A percentile compares a stretch with the other conserved stretches of the same genome.
phyloP scores from a whole-genome alignment of 2,329 filamentous ascomycete species.

The Pyricularia pennisetigena region DNA sequence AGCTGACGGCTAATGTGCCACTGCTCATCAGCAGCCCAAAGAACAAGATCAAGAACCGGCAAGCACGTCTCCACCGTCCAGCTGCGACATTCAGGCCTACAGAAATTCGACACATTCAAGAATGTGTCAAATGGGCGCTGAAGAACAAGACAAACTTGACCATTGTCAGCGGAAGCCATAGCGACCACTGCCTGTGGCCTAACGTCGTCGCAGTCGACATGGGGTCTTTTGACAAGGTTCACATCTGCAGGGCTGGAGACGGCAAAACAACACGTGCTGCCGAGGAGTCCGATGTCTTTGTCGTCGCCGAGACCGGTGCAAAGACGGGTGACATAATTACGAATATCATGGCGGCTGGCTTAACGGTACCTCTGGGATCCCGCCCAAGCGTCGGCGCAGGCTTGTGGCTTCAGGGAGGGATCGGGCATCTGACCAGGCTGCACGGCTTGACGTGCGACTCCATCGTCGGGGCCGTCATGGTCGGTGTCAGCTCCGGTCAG shows the following conservation, averaged over 20 bases:
- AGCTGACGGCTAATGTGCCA: conserved; percentile 33
- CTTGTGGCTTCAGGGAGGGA: conserved; percentile 54
- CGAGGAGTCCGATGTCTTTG: conserved; percentile 20
- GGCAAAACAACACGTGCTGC: conserved; percentile 7
- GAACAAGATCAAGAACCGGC: conserved; percentile 36
- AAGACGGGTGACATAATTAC: conserved; percentile 43
- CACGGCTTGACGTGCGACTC: conserved; percentile 50
- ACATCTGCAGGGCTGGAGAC: conserved; percentile 23
- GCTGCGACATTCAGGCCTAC: conserved; percentile 35
- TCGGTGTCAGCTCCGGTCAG: conserved; percentile 36
- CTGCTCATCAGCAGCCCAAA: conserved; percentile 12
- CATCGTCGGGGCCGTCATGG: conserved; percentile 49
- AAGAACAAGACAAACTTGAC: conserved; percentile 33
- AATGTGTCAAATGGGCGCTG: conserved; percentile 47
- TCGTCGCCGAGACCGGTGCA: conserved; percentile 46
- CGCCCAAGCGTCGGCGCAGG: conserved; percentile 55
- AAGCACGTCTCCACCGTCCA: conserved; percentile 34
- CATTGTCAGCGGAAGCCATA: conserved; percentile 48
- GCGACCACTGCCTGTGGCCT: conserved; percentile 44
- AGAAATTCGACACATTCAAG: conserved; percentile 36
- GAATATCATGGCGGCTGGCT: conserved; percentile 30
- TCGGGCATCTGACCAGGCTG: conserved; percentile 46
- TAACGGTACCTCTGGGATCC: conserved; percentile 49
- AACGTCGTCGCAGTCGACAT: conserved; percentile 49
- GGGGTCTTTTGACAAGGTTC: conserved; percentile 40